Base-by-base conservation (phyloP, 2,329 filamentous ascomycete species). In the Gyromitra esculenta region DNA sequence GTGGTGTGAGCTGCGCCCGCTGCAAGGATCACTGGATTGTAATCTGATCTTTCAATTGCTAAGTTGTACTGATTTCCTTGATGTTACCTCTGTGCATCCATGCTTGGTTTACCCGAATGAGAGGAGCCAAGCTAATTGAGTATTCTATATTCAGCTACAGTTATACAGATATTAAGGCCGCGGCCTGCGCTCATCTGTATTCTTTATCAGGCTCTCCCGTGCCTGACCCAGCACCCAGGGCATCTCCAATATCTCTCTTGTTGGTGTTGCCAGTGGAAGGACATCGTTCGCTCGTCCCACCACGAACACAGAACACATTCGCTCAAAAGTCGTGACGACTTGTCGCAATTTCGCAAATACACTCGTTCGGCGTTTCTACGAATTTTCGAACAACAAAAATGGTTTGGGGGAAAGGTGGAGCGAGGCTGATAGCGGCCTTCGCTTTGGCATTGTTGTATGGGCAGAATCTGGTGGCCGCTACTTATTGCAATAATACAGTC, bases 121-220 rank as follows among this genome's bases (percentile, higher is more conserved):
- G 66, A 60, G 25, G 57, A 37, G 54, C 43, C 37, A 8, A 56
- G 57, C 67, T 56, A 65, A 37, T 37, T 56, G 63, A 63, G 57
- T 70, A 68, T 68, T 56, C 18, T 56, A 39, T 43, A 18, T 70
- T 50, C 43, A 62, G 43, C 62, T 63, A 41, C 41, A 64, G 48
- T 70, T 48, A 75, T 75, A 71, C 54, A 67, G 73, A 48, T 73
- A 67, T 73, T 73, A 76, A 73, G 39, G 43, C 66, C 65, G 52
- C 64, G 52, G 50, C 52, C 73, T 48, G 66, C 65, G 43, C 66
- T 59, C 48, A 63, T 60, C 60, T 4, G 31, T 35, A 35, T 57
- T 50, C 35, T 50, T 65, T 59, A 75, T 65, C 54, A 76, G 62
- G 43, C 52, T 75, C 72, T 56, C 31, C 45, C 18, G 60, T 72